Base-by-base conservation (phyloP, 352 stramenopile genomes). In the Phytophthora pini region DNA sequence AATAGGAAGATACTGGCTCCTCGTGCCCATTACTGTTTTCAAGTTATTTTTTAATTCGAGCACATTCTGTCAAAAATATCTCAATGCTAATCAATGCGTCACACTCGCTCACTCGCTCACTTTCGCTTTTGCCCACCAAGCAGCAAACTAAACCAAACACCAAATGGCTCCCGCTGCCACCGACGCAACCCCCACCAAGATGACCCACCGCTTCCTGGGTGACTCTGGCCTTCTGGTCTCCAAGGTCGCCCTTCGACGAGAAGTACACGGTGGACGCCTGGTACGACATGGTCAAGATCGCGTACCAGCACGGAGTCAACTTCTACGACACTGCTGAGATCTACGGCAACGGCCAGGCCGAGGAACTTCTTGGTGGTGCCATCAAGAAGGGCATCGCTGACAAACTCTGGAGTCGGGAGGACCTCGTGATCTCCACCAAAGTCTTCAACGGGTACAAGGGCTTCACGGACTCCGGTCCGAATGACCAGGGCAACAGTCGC, bases 311-410 rank as follows among this genome's bases (percentile, higher is more conserved):
- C 22, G 54, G 54, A 3, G 54, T 61, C 54, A 54, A 61, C 44
- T 61, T 61, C 43, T 61, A 43, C 32, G 54, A 61, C 24, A 61
- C 41, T 8, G 54, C 54, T 17, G 54, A 61, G 22, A 47, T 54
- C 54, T 54, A 61, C 31, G 54, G 43, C 20, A 54, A 48, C 26
- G 44, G 43, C 27, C 54, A 61, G 12, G 54, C 54, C 2, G 54
- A 61, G 32, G 54, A 69, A 7, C 62, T 62, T 22, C 69, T 73
- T 17, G 74, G 74, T 39, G 68, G 67, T 17, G 54, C 75, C 8
- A 65, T 80, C 52, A 70, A 56, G 34, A 44, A 44, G 13, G 49
- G 34, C 22, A 26, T 56, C 36, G 32, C 34, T 20, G 22, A 56
- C 9, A n/a, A 26, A 26, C 11, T 36, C 8, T 56, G 32, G 34